Conservation (phyloP, 1,284 basidiomycete species). For the Amylostereum chailletii region DNA sequence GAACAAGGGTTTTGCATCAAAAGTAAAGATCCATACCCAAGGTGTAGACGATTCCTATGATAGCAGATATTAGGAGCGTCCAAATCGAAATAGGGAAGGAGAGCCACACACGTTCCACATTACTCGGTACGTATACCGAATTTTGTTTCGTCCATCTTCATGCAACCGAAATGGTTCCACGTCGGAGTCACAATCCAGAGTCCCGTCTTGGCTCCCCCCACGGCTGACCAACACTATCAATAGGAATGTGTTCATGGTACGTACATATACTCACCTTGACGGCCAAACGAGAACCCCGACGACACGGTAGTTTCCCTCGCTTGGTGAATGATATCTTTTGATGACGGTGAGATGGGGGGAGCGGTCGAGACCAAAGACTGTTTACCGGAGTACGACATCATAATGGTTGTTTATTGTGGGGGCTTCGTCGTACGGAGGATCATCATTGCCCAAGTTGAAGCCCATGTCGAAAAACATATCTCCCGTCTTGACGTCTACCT, state of each 20-base stretch:
- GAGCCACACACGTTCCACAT: conserved; percentile 66
- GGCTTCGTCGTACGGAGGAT: conserved; percentile 38
- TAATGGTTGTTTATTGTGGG: conserved; percentile 91
- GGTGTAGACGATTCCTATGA: conserved; percentile 72
- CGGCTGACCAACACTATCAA: conserved; percentile 30
- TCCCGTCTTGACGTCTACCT: conserved; percentile 65
- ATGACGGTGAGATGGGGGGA: neutral
- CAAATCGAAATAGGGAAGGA: neutral
- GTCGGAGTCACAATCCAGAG: conserved; percentile 27
- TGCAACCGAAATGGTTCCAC: conserved; percentile 47
- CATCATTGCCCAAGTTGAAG: conserved; percentile 72
- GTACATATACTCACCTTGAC: conserved; percentile 41
- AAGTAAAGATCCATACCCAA: conserved; percentile 45
- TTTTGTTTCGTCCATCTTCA: conserved; percentile 53
- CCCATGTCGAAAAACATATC: conserved; percentile 89
- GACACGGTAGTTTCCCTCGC: conserved; percentile 63
- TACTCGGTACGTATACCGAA: conserved; percentile 87
- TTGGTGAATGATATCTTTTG: conserved; percentile 76
- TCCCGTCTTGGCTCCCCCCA: conserved; percentile 44
- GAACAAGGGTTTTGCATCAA: conserved; percentile 9
- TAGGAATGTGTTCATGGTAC: neutral
- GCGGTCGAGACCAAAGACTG: too few species aligned
- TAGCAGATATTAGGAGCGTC: neutral
- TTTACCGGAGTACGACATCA: conserved; percentile 70
- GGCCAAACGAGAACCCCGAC: conserved; percentile 94